Percentiles rank a stretch among this genome's conserved stretches.
Evolutionary conservation across 495 filamentous ascomycete species (phyloP).

Genomic region (Neurospora sp.): DNA sequence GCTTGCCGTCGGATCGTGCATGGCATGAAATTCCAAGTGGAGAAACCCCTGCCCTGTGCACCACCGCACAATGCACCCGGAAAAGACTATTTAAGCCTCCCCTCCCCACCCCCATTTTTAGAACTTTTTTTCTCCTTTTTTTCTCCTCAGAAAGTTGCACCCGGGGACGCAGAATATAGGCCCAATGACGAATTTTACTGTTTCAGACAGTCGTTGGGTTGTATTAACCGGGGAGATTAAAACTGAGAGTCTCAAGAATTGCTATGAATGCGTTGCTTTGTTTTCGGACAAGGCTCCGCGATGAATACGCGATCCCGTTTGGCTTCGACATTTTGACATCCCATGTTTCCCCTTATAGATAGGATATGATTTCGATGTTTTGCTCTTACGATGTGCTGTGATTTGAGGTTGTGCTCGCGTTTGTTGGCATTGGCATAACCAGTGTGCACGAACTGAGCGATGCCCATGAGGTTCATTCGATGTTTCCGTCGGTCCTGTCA

Average conservation of each 20-base stretch:
- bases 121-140: conserved; percentile 10
- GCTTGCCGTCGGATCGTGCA: not conserved
- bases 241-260: conserved; percentile 40
- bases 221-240: conserved; percentile 38
- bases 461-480: too few species aligned
- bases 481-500: too few species aligned
- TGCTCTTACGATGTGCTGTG: not conserved
- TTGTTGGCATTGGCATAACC: too few species aligned
- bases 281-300: conserved; percentile 1
- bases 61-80: not conserved
- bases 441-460: too few species aligned
- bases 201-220: conserved; percentile 29
- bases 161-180: conserved; percentile 34
- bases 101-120: not conserved
- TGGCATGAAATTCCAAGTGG: not conserved
- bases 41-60: not conserved
- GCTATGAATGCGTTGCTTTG: conserved; percentile 24
- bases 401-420: too few species aligned
- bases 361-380: not conserved
- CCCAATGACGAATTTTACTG: conserved; percentile 21
- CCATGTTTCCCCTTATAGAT: not conserved
- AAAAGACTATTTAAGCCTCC: not conserved
- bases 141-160: conserved; percentile 36
- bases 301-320: conserved; percentile 42
- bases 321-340: conserved; percentile 32